Evolutionary conservation across 2,329 filamentous ascomycete genomes (phyloP).

Genomic region (Neurospora crassa): DNA sequence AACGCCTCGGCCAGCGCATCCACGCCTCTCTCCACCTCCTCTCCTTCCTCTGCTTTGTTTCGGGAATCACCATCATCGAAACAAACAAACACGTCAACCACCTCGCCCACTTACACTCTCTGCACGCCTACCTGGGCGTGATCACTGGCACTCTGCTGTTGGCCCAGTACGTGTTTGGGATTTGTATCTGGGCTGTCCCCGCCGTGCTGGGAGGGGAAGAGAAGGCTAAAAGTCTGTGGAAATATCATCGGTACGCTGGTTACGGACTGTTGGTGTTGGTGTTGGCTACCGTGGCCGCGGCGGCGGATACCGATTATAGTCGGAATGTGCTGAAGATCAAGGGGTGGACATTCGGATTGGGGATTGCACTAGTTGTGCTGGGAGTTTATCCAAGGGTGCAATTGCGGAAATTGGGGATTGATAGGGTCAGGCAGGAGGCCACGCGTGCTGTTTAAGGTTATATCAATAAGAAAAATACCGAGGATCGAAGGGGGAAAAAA

Average conservation of each 20-base stretch:
- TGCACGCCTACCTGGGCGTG: constrained; percentile 77
- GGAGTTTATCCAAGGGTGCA: constrained; percentile 74
- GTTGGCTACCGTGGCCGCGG: constrained; percentile 63
- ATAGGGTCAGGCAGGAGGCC: background rate
- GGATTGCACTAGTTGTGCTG: constrained; percentile 53
- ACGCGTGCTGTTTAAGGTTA: background rate
- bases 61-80: constrained; percentile 64
- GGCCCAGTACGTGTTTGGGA: constrained; percentile 67
- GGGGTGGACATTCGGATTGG: constrained; percentile 65
- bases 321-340: constrained; percentile 58
- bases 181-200: constrained; percentile 73
- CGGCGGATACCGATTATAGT: constrained; percentile 70
- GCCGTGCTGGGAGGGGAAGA: constrained; percentile 67
- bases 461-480: background rate
- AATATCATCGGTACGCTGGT: constrained; percentile 74
- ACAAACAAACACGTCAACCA: constrained; percentile 69
- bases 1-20: constrained; percentile 46
- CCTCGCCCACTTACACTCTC: constrained; percentile 66
- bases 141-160: constrained; percentile 60
- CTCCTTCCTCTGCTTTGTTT: constrained; percentile 50
- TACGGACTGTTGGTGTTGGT: constrained; percentile 65
- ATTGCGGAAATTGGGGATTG: constrained; percentile 64
- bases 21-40: constrained; percentile 65
- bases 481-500: background rate
- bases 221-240: constrained; percentile 75